A percentile compares a stretch with the other conserved stretches of the same genome.
phyloP scores from a whole-genome alignment of 371 early-diverging fungal species.

The Haplosporangium sp. region DNA sequence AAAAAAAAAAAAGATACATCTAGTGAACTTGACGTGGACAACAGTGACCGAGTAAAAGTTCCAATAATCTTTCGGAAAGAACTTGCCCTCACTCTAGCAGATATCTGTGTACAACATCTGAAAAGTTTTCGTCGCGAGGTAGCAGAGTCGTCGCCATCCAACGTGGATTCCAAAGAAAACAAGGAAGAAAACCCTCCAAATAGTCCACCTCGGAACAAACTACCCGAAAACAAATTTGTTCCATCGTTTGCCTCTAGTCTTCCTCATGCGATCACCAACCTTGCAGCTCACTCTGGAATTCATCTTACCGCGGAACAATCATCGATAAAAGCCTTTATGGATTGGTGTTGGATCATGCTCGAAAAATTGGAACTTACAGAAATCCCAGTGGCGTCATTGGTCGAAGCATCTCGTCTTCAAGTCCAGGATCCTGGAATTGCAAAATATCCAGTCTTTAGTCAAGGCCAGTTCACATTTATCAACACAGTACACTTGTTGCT shows the following conservation, averaged over 20 bases:
- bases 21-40: not conserved
- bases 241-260: slow-evolving; percentile 49
- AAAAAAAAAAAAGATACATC: not conserved
- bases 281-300: slow-evolving; percentile 50
- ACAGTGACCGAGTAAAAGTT: not conserved
- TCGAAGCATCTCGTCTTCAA: slow-evolving; percentile 50
- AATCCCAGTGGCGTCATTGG: slow-evolving; percentile 56
- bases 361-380: slow-evolving; percentile 61
- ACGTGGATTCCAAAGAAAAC: slow-evolving; percentile 28
- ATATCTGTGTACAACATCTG: slow-evolving; percentile 26
- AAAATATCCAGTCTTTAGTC: slow-evolving; percentile 44
- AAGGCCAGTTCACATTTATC: slow-evolving; percentile 59
- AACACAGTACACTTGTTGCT: slow-evolving; percentile 62
- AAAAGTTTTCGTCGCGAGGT: slow-evolving; percentile 10
- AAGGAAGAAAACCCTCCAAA: not conserved
- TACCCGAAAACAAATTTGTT: slow-evolving; percentile 38
- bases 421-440: slow-evolving; percentile 53
- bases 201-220: slow-evolving; percentile 11
- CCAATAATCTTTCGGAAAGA: slow-evolving; percentile 23
- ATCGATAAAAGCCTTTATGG: slow-evolving; percentile 54
- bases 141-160: slow-evolving; percentile 35
- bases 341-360: slow-evolving; percentile 65
- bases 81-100: slow-evolving; percentile 33
- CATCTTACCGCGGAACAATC: slow-evolving; percentile 28
- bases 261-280: slow-evolving; percentile 49